These are phyloP conservation scores for Sphagnum tenellum DNA, from an alignment of 225 moss, liverwort and hornwort genomes.

Conservation along the genomic window DNA sequence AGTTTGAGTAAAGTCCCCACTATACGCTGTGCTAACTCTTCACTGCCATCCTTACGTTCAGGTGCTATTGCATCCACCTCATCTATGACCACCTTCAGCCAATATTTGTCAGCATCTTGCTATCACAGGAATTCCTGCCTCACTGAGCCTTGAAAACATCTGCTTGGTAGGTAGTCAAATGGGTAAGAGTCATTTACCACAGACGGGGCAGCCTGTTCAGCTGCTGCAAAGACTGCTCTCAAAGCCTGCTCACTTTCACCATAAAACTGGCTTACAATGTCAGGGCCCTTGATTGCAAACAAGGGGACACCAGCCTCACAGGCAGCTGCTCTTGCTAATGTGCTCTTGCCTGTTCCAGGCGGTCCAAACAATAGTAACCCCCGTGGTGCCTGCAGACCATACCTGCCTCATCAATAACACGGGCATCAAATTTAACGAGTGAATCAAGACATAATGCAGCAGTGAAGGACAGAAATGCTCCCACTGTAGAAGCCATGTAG, in stretches of 20 bases:
- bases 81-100: conserved; percentile 85
- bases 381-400: conserved; percentile 73
- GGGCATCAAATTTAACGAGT: neutral
- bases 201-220: conserved; percentile 68
- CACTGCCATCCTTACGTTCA: conserved; percentile 76
- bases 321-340: conserved; percentile 92
- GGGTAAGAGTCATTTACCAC: conserved; percentile 40
- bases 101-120: neutral
- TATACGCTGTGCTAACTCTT: conserved; percentile 83
- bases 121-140: neutral
- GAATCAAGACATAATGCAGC: neutral
- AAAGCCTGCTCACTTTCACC: conserved; percentile 88
- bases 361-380: conserved; percentile 89
- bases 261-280: conserved; percentile 85
- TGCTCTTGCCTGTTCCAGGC: conserved; percentile 92
- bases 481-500: too few species aligned
- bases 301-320: conserved; percentile 85
- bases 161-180: neutral
- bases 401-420: conserved; percentile 25
- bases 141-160: neutral
- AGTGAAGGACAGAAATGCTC: neutral
- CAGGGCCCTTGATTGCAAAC: conserved; percentile 84
- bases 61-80: conserved; percentile 93
- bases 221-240: conserved; percentile 60
- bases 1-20: conserved; percentile 72